Evolutionary conservation across 306 rosid genomes (phyloP).

Genomic region (Cercis canadensis): DNA sequence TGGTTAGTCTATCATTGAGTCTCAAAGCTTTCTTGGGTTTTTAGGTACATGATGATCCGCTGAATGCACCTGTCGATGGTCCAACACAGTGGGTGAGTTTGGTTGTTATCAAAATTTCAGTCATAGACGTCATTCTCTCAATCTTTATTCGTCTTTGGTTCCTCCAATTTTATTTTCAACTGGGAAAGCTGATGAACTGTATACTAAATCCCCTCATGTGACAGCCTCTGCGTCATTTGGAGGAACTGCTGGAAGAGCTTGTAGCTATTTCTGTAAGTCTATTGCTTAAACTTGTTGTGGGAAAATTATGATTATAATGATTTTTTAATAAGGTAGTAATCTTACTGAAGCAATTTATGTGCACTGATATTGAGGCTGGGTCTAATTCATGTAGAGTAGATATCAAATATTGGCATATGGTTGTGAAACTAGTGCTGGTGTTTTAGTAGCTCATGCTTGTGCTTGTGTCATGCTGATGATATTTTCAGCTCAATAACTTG

Average conservation of each 20-base stretch:
- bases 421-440: not conserved
- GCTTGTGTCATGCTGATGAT: not conserved
- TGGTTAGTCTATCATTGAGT: conserved; percentile 22
- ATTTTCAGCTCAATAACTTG: too few relatives aligned
- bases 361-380: not conserved
- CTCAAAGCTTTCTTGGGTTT: conserved; percentile 37
- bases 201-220: conserved; percentile 26
- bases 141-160: conserved; percentile 18
- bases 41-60: conserved; percentile 96
- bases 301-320: conserved; percentile 10
- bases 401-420: not conserved
- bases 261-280: conserved; percentile 92
- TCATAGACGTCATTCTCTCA: conserved; percentile 19
- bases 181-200: conserved; percentile 16
- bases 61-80: conserved; percentile 95
- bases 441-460: not conserved
- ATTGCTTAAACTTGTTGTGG: conserved; percentile 3
- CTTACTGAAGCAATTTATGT: conserved; percentile 5
- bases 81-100: conserved; percentile 96
- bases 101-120: conserved; percentile 3
- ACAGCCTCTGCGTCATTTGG: conserved; percentile 92
- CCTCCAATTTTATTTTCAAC: not conserved
- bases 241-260: conserved; percentile 92
- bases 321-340: not conserved
- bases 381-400: not conserved